Base-by-base conservation (phyloP, 768 basidiomycete species). In the Suillus hirtellus region DNA sequence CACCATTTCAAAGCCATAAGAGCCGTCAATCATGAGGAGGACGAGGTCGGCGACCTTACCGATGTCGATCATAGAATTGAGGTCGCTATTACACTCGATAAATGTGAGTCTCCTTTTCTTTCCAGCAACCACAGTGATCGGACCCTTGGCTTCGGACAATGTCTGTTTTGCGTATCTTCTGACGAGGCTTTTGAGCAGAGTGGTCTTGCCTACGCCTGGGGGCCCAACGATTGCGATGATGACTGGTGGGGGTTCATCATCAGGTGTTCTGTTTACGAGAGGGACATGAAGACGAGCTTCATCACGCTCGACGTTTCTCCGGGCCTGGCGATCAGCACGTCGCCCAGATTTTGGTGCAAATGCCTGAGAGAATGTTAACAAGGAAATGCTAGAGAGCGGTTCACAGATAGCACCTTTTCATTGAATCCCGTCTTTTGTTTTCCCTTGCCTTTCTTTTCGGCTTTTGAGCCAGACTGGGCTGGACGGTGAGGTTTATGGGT, bases 1-100 rank as follows among this genome's bases (percentile, higher is more conserved):
- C 67, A 95, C 96, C 97, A 99, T 99, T 78, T 99, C 97, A 68
- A 99, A 96, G 4, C 97, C 97, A 75, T 95, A 99, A 34, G 93
- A 95, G 4, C 92, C 96, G 72, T 99, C 97, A 67, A 99, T 89
- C 95, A 99, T 96, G 66, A 99, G 87, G 52, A 99, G 82, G 5
- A 99, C 92, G 63, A 99, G 83, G 77, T 99, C 97, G 9, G 93
- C 97, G 63, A 99, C 87, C 78, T 99, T 99, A 61, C 89, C 96
- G 70, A 98, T 83, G 82, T 99, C 97, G 67, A 99, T 93, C 96
- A 99, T 98, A 59, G 95, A 94, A 75, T 95, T 95, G 68, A 99
- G 82, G 79, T 99, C 96, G 73, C 95, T 98, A 70, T 95, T 95
- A 79, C 95, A 99, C 76, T 99, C 97, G 59, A 99, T 84, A 73